Evolutionary conservation across 169 alveolate species (phyloP).

Genomic region (Plasmodium inui): DNA sequence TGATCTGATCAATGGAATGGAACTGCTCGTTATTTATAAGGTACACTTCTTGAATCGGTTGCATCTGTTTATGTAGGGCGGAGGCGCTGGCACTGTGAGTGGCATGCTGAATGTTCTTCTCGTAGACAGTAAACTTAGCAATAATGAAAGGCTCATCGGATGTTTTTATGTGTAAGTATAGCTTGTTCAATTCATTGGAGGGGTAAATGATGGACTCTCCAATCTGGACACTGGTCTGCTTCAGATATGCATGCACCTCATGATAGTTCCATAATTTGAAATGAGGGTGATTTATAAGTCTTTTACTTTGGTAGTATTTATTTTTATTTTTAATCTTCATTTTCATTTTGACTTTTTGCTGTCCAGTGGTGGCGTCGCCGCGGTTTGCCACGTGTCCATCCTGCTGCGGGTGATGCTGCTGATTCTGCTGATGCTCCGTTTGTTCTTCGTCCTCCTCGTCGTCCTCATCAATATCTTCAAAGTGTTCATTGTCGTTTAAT

Average conservation of each 20-base stretch:
- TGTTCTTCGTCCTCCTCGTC: not conserved
- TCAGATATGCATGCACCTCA: slow-evolving; percentile 41
- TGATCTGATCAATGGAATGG: slow-evolving; percentile 83
- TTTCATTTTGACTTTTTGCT: not conserved
- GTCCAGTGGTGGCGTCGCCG: not conserved
- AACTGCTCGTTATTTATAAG: slow-evolving; percentile 63
- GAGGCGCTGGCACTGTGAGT: slow-evolving; percentile 56
- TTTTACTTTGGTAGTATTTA: slow-evolving; percentile 61
- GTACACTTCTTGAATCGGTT: slow-evolving; percentile 76
- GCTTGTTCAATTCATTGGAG: slow-evolving; percentile 80
- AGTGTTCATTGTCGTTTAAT: slow-evolving; percentile 56
- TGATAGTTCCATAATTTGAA: slow-evolving; percentile 62
- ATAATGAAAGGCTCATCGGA: slow-evolving; percentile 83
- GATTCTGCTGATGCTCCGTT: not conserved
- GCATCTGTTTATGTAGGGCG: slow-evolving; percentile 78
- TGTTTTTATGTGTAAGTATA: slow-evolving; percentile 83
- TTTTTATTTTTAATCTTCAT: slow-evolving; percentile 41
- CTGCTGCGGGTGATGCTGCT: not conserved
- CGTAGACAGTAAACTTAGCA: slow-evolving; percentile 83
- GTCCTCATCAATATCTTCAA: slow-evolving; percentile 49
- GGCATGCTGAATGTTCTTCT: slow-evolving; percentile 79
- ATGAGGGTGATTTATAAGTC: slow-evolving; percentile 38
- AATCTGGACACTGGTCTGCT: slow-evolving; percentile 73
- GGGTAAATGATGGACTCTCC: slow-evolving; percentile 88
- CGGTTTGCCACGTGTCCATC: not conserved